Evolutionary conservation across 208 protist species (phyloP), one percentile per base, ranked within the genome.

Genomic region (Acanthamoeba rhysodes): DNA sequence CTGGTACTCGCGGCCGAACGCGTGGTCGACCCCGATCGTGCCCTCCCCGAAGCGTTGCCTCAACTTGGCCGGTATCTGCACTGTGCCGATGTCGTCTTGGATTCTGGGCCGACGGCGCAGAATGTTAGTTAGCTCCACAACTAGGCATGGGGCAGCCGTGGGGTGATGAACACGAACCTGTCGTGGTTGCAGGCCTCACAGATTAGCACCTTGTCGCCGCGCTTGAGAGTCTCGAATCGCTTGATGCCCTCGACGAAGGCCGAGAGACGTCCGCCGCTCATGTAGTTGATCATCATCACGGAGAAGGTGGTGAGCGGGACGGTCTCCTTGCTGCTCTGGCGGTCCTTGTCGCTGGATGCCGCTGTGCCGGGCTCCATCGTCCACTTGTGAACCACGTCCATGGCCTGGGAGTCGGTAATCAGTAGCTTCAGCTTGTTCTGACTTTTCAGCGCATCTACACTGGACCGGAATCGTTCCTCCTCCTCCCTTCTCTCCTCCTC

Each of bases 111-210:
- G 55, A 6, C 5, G 1, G 55, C 18, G 55, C 55, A 59, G 55
- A 59, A 24, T 59, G 0, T 59, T 3, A 22, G 55, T 16, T 59
- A n/a, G n/a, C 1, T 22, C 18, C 5, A 59, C 14, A 6, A 29
- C 14, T 41, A 29, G 16, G 14, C 22, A 41, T 3, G 0, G 34
- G 18, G 37, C 37, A 4, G 37, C 37, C 37, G n/a, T n/a, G 4
- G 37, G 37, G 37, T 41, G 37, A 41, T 41, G 1, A 41, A 72
- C 4, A 27, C 22, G 10, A 9, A 72, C 20, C 80, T 88, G 80
- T 97, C 95, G 91, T 97, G 96, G 78, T 97, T 97, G 93, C 96
- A 97, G 0, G 96, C 96, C 37, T 97, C 96, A 29, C 85, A 90
- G 27, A 97, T 96, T 0, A 97, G 76, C 1, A 97, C 96, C 85